These are phyloP conservation scores for Vitis hybrid DNA, from an alignment of 177 flowering plant species.

Conservation along the genomic window DNA sequence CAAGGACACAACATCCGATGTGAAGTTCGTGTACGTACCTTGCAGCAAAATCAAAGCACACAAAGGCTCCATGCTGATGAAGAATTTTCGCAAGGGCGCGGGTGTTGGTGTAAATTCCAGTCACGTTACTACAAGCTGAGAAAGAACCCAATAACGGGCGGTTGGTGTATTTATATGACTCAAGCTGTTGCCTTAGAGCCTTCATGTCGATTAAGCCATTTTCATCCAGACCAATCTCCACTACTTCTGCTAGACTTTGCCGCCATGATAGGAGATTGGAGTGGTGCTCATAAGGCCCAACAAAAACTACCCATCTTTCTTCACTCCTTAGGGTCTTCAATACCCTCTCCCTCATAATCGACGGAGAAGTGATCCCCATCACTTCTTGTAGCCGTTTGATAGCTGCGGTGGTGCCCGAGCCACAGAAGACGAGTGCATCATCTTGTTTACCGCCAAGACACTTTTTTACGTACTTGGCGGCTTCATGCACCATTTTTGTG, in stretches of 20 bases:
- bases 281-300: slow-evolving; percentile 88
- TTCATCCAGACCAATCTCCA: slow-evolving; percentile 60
- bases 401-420: slow-evolving; percentile 75
- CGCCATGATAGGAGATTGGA: slow-evolving; percentile 90
- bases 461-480: slow-evolving; percentile 54
- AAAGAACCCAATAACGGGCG: slow-evolving; percentile 73
- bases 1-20: background rate
- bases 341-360: slow-evolving; percentile 46
- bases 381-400: slow-evolving; percentile 83
- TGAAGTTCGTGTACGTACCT: slow-evolving; percentile 32
- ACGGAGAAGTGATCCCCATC: slow-evolving; percentile 69
- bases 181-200: slow-evolving; percentile 34
- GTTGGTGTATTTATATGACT: slow-evolving; percentile 24
- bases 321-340: slow-evolving; percentile 30
- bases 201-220: slow-evolving; percentile 60
- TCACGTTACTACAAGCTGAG: slow-evolving; percentile 86
- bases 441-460: slow-evolving; percentile 58
- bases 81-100: slow-evolving; percentile 56
- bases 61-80: slow-evolving; percentile 66
- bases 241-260: slow-evolving; percentile 75
- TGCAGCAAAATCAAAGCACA: slow-evolving; percentile 82
- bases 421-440: slow-evolving; percentile 68
- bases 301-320: slow-evolving; percentile 82
- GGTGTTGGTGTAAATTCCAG: slow-evolving; percentile 61
- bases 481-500: slow-evolving; percentile 57